These are phyloP conservation scores for Vaccinium vitisidaea DNA, from an alignment of 148 eudicot species.

Conservation along the genomic window DNA sequence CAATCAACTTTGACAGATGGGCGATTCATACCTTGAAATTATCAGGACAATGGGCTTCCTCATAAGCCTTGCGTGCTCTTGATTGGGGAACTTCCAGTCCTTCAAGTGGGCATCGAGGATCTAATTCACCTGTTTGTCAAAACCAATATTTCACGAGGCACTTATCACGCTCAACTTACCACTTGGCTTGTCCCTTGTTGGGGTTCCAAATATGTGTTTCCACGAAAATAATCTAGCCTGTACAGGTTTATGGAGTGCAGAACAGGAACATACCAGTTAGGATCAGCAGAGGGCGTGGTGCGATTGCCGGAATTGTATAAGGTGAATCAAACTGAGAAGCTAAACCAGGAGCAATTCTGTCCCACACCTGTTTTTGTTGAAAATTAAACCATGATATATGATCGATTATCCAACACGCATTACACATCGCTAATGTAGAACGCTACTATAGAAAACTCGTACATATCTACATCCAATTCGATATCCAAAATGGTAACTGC, in stretches of 20 bases:
- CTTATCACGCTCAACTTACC: not conserved
- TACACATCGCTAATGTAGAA: not conserved
- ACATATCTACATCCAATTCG: not conserved
- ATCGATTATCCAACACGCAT: not conserved
- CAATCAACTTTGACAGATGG: not conserved
- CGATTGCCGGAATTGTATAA: slow-evolving; percentile 66
- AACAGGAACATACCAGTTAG: slow-evolving; percentile 56
- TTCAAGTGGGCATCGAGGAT: slow-evolving; percentile 80
- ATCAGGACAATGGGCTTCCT: slow-evolving; percentile 41
- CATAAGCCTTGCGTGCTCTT: slow-evolving; percentile 46
- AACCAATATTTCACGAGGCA: not conserved
- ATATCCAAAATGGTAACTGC: not conserved
- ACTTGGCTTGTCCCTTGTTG: not conserved
- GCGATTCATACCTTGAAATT: slow-evolving; percentile 59
- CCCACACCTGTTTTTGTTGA: slow-evolving; percentile 67
- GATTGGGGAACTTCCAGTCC: slow-evolving; percentile 60
- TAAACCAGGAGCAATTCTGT: slow-evolving; percentile 86
- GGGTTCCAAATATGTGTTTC: not conserved
- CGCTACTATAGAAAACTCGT: not conserved
- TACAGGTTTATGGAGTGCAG: not conserved
- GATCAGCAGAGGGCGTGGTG: slow-evolving; percentile 85
- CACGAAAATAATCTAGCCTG: not conserved
- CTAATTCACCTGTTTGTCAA: slow-evolving; percentile 58
- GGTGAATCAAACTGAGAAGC: slow-evolving; percentile 85
- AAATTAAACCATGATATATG: not conserved